Conservation (phyloP, 2,329 filamentous ascomycete genomes). For the Paracamarosporium sp. region DNA sequence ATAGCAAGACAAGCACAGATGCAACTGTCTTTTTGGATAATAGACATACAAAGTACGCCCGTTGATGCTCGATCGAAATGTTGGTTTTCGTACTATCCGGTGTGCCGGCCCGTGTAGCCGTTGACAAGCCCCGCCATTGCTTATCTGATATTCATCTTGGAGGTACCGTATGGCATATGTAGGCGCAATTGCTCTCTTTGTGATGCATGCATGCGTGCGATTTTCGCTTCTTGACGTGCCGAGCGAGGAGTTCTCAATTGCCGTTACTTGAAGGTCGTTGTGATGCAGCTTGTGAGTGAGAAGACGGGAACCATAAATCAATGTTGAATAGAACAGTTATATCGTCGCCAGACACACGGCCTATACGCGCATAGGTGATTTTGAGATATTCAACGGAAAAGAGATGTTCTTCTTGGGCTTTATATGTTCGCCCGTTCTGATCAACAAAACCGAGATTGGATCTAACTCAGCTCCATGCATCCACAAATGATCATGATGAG, state of each 20-base stretch:
- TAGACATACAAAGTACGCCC: not conserved
- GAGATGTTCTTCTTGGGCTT: too few species aligned
- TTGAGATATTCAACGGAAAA: too few species aligned
- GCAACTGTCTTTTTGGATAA: not conserved
- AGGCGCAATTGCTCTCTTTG: not conserved
- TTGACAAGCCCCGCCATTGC: not conserved
- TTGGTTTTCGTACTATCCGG: slow-evolving; percentile 11
- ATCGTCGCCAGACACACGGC: not conserved
- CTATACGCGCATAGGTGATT: too few species aligned
- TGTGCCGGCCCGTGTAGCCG: not conserved
- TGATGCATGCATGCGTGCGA: not conserved
- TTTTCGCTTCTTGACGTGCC: not conserved
- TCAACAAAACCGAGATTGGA: too few species aligned
- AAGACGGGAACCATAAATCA: not conserved
- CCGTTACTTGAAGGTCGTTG: not conserved
- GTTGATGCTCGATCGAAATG: not conserved
- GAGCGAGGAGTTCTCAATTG: not conserved
- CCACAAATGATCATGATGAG: not conserved
- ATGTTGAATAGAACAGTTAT: not conserved
- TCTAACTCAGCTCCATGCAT: too few species aligned
- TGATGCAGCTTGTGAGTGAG: not conserved
- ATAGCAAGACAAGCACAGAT: not conserved
- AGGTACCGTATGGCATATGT: not conserved
- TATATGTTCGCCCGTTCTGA: too few species aligned
- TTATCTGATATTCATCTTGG: not conserved